Conservation (phyloP, 2,329 filamentous ascomycete species). For the Fusarium begoniae region DNA sequence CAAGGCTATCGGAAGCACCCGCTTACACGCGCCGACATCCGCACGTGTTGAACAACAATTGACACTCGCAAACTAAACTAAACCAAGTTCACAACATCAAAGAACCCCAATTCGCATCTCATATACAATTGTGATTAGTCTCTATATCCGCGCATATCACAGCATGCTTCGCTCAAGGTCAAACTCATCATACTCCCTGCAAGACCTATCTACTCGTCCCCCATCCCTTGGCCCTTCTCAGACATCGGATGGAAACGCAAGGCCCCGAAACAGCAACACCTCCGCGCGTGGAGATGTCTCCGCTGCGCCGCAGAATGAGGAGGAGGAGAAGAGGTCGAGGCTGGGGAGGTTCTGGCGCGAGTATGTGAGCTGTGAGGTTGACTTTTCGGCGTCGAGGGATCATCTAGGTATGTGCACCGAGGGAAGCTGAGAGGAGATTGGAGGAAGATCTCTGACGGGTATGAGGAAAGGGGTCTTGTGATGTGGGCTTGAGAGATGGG, state of each 20-base stretch:
- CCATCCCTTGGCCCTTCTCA: not conserved
- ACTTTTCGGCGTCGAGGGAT: slow-evolving; percentile 35
- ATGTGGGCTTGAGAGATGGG: not conserved
- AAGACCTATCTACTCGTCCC: slow-evolving; percentile 21
- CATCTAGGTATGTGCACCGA: slow-evolving; percentile 38
- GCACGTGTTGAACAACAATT: slow-evolving; percentile 5
- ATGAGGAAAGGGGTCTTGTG: slow-evolving; percentile 3
- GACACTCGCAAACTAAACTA: slow-evolving; percentile 1
- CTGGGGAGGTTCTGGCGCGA: slow-evolving; percentile 31
- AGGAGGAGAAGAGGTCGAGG: not conserved
- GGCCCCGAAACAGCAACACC: slow-evolving; percentile 13
- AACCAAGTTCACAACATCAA: not conserved
- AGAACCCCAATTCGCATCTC: not conserved
- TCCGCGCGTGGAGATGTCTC: slow-evolving; percentile 28
- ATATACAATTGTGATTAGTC: not conserved
- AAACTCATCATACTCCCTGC: slow-evolving; percentile 36
- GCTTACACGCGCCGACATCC: slow-evolving; percentile 23
- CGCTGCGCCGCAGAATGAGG: slow-evolving; percentile 35
- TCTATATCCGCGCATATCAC: not conserved
- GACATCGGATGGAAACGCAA: not conserved
- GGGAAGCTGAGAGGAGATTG: slow-evolving; percentile 6
- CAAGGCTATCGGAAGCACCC: slow-evolving; percentile 8
- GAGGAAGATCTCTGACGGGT: slow-evolving; percentile 12
- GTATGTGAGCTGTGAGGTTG: slow-evolving; percentile 41
- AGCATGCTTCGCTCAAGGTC: slow-evolving; percentile 26